Conservation (phyloP, 2,329 filamentous ascomycete species). For the Xylaria sp. region DNA sequence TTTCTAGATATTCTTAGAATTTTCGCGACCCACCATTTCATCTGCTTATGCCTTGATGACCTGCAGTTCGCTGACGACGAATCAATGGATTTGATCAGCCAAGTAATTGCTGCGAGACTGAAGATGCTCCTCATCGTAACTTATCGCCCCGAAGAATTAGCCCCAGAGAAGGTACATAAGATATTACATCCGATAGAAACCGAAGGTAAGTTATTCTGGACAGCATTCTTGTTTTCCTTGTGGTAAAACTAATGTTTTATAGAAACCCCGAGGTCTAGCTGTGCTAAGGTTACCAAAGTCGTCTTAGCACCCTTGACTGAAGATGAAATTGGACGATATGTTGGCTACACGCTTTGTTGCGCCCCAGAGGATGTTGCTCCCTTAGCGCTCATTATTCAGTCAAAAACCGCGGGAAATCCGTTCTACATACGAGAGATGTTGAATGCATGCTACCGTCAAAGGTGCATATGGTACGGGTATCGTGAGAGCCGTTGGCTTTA, state of each 20-base stretch:
- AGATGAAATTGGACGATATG: constrained; percentile 82
- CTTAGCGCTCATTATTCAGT: constrained; percentile 84
- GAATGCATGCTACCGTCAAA: constrained; percentile 84
- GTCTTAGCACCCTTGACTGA: constrained; percentile 79
- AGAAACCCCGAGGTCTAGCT: constrained; percentile 58
- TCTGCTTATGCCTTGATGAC: constrained; percentile 89
- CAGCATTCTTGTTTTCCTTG: background rate
- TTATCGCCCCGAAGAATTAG: constrained; percentile 73
- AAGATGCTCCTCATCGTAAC: constrained; percentile 86
- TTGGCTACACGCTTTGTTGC: constrained; percentile 82
- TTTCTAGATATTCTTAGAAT: constrained; percentile 87
- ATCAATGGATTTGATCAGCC: constrained; percentile 82
- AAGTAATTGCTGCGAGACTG: constrained; percentile 81
- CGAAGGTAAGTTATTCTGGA: constrained; percentile 55
- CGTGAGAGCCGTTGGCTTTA: constrained; percentile 83
- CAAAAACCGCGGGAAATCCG: constrained; percentile 87
- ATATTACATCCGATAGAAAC: constrained; percentile 65
- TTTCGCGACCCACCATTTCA: constrained; percentile 84
- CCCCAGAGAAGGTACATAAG: constrained; percentile 63
- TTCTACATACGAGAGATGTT: constrained; percentile 95
- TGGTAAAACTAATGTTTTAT: constrained; percentile 30
- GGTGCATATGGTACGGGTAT: constrained; percentile 93
- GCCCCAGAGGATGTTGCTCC: constrained; percentile 77
- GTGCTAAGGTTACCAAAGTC: constrained; percentile 73
- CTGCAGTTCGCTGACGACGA: constrained; percentile 91